These are phyloP conservation scores for Mycena amicta DNA, from an alignment of 768 basidiomycete species.

Conservation along the genomic window DNA sequence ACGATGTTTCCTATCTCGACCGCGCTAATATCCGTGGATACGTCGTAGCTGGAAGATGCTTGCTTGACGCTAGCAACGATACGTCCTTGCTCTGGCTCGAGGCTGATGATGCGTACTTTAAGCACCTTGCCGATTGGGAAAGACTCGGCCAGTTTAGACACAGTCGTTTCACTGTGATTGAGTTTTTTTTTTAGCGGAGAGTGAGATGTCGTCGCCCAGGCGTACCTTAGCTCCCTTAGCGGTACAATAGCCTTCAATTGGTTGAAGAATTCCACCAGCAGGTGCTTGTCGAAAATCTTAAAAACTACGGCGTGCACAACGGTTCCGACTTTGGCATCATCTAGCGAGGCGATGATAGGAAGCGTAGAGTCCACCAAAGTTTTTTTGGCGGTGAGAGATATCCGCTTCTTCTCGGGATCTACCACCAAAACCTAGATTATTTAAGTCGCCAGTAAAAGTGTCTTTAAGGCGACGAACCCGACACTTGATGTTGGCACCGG, in stretches of 20 bases:
- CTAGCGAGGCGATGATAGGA: conserved; percentile 65
- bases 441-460: conserved; percentile 6
- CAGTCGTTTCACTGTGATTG: conserved; percentile 64
- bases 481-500: conserved; percentile 81
- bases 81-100: conserved; percentile 58
- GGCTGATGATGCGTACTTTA: conserved; percentile 75
- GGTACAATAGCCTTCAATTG: conserved; percentile 84
- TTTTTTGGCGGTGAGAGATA: conserved; percentile 90
- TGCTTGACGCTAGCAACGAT: conserved; percentile 89
- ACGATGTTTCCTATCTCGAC: conserved; percentile 79
- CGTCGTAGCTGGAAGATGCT: conserved; percentile 55
- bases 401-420: conserved; percentile 77
- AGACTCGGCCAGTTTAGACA: conserved; percentile 56
- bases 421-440: conserved; percentile 71
- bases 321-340: conserved; percentile 69
- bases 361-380: conserved; percentile 80
- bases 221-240: conserved; percentile 78
- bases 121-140: conserved; percentile 84
- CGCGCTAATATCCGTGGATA: conserved; percentile 63
- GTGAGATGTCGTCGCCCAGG: too few species aligned
- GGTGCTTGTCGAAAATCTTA: conserved; percentile 76
- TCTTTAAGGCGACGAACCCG: conserved; percentile 53
- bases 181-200: too few species aligned
- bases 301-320: conserved; percentile 83
- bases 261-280: conserved; percentile 91